Evolutionary conservation across 805 yeast species (phyloP), one percentile per base, ranked within the genome.

Genomic region (Starmerella etchellsii): DNA sequence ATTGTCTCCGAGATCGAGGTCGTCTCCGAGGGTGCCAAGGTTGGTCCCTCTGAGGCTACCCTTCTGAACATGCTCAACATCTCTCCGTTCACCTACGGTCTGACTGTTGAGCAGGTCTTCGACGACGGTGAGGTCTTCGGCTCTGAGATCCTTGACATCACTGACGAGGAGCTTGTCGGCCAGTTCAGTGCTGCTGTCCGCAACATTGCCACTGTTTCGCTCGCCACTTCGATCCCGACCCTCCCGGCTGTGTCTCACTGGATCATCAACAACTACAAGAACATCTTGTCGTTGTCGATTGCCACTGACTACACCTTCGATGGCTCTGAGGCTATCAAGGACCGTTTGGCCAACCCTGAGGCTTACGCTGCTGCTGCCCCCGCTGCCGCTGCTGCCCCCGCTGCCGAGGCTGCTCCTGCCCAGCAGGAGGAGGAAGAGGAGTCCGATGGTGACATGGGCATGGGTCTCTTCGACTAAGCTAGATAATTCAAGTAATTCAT

Each of bases 331-430:
- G 87, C 88, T 57, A 79, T 91, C 75, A 84, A 84, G 81, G 99
- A 91, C 81, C 83, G 97, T 75, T 75, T 91, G 63, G 97, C 95
- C 69, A 88, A 91, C 93, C 99, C 99, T 69, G 97, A 91, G 54
- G 95, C 95, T 69, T 91, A 88, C 73, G 98, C 97, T 66, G 80
- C 97, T 63, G 93, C 95, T 71, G 96, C 96, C 62, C 95, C 97
- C 61, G 95, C 71, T 66, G 95, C 95, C 61, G 80, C 93, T 59
- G 75, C 82, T 60, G 58, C 72, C 49, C 70, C 67, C 41, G 74
- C 74, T 47, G 78, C 73, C 51, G 80, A 73, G 49, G 81, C 70
- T 47, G 83, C 72, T 52, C 85, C 71, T 46, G 83, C 77, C 52
- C 81, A 73, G 40, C 87, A 69, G 46, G 94, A 69, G 59, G 83